Evolutionary conservation across 768 basidiomycete genomes (phyloP), one percentile per base, ranked within the genome.

Genomic region (Hypholoma sublateritium): DNA sequence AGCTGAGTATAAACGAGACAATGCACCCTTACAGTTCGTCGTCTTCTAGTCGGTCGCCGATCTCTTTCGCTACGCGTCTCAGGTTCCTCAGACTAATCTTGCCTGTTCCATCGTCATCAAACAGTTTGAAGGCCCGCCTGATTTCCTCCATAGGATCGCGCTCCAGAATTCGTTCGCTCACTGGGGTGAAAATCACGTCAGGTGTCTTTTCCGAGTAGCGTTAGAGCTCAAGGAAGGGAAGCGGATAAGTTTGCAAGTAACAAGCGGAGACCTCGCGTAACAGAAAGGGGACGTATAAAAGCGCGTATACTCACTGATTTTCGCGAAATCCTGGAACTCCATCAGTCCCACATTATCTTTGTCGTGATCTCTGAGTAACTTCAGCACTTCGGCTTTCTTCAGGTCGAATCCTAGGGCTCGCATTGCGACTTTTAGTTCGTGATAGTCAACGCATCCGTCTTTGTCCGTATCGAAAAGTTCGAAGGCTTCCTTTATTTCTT

Each of bases 391-490:
- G 0, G 93, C 93, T 77, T 98, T 99, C 80, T 98, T 98, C 76
- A 97, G 71, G 71, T 98, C 97, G 70, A 98, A 98, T 1, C 97
- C 97, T 57, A 99, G 76, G 1, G 97, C 97, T 44, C 97, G 84
- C 93, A 99, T 95, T 50, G 96, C 95, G 66, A 99, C 97, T 73
- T 98, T 99, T 66, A 98, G 83, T 70, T 99, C 97, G 75, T 99
- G 97, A 74, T 98, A 98, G 75, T 98, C 97, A 55, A 98, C 80
- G 50, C 83, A 86, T 34, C 93, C 93, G 68, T 99, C 97, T 78
- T 98, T 97, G 81, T 99, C 97, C 44, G 95, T 92, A 75, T 99
- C 97, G 69, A 99, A 99, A 53, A 99, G 87, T 72, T 98, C 96
- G 67, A 99, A 99, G 0, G 97, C 97, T 67, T 99, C 97, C 72